Conservation (phyloP, 768 basidiomycete genomes). For the Suillus tomentosus region DNA sequence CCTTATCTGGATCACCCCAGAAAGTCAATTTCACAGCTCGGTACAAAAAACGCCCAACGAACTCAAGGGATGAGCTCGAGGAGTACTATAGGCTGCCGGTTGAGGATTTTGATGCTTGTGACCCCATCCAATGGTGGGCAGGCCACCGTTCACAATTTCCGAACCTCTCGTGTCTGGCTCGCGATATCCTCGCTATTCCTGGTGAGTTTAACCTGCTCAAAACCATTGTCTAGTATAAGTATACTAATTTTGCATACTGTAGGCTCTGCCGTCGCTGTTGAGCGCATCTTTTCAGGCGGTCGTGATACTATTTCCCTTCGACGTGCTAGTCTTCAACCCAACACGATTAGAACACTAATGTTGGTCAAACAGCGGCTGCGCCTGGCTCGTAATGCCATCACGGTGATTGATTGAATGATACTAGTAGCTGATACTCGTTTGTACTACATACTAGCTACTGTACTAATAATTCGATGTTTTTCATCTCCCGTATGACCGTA, state of each 20-base stretch:
- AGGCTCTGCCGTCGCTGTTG: neutral
- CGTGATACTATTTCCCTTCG: neutral
- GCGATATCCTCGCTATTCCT: neutral
- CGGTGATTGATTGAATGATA: too few relatives aligned
- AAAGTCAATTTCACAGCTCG: neutral
- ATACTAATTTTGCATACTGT: too few relatives aligned
- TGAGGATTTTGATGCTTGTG: neutral
- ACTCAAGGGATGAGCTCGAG: neutral
- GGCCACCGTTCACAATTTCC: neutral
- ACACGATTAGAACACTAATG: too few relatives aligned
- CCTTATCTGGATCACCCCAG: neutral
- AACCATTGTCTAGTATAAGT: neutral
- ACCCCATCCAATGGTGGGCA: conserved; percentile 1
- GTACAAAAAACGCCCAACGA: neutral
- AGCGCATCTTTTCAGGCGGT: neutral
- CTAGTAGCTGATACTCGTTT: too few relatives aligned
- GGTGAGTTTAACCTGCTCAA: neutral
- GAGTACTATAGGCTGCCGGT: neutral
- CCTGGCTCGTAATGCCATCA: too few relatives aligned
- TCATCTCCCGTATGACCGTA: too few relatives aligned
- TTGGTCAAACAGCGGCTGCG: too few relatives aligned
- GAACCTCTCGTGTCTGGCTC: neutral
- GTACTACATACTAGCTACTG: too few relatives aligned
- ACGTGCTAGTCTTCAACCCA: too few relatives aligned
- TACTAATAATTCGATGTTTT: too few relatives aligned